phyloP scores from a whole-genome alignment of 1,284 basidiomycete species.

The Entoloma clypeatum region DNA sequence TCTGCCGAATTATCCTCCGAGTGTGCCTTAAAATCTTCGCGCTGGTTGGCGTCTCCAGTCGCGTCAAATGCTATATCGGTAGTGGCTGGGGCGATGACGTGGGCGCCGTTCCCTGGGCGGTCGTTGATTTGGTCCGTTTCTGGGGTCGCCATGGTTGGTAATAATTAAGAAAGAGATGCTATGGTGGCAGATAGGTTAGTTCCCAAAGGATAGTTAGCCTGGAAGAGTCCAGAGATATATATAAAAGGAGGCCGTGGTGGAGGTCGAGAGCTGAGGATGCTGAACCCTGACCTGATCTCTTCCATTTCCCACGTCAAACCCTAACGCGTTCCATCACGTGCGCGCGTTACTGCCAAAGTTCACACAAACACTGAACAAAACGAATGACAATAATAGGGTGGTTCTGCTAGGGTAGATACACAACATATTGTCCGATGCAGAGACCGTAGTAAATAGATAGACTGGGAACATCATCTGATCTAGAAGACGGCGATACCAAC shows the following conservation, averaged over 20 bases:
- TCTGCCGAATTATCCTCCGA: slow-evolving; percentile 6
- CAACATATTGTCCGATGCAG: slow-evolving; percentile 6
- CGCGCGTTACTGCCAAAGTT: slow-evolving; percentile 5
- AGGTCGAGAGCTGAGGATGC: slow-evolving; percentile 7
- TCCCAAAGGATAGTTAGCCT: slow-evolving; percentile 7
- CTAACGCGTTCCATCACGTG: slow-evolving; percentile 19
- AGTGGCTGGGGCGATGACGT: neutral
- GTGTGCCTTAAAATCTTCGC: slow-evolving; percentile 7
- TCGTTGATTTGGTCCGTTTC: slow-evolving; percentile 15
- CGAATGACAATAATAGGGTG: slow-evolving; percentile 3
- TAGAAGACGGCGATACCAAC: slow-evolving; percentile 46
- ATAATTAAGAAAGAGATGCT: slow-evolving; percentile 18
- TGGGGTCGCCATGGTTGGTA: slow-evolving; percentile 19
- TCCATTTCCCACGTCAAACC: slow-evolving; percentile 16
- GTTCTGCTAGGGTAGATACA: slow-evolving; percentile 4
- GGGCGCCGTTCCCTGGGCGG: slow-evolving; percentile 14
- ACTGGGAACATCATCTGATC: slow-evolving; percentile 14
- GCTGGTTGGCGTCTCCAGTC: slow-evolving; percentile 7
- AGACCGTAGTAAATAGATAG: neutral
- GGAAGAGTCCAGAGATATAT: slow-evolving; percentile 15
- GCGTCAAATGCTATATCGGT: slow-evolving; percentile 10
- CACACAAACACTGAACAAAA: neutral
- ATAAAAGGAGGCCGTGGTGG: slow-evolving; percentile 11
- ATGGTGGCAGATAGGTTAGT: slow-evolving; percentile 8
- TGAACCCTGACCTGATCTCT: too few species aligned